Conservation (phyloP, 2,329 filamentous ascomycete species). For the Cryphonectria parasitica region DNA sequence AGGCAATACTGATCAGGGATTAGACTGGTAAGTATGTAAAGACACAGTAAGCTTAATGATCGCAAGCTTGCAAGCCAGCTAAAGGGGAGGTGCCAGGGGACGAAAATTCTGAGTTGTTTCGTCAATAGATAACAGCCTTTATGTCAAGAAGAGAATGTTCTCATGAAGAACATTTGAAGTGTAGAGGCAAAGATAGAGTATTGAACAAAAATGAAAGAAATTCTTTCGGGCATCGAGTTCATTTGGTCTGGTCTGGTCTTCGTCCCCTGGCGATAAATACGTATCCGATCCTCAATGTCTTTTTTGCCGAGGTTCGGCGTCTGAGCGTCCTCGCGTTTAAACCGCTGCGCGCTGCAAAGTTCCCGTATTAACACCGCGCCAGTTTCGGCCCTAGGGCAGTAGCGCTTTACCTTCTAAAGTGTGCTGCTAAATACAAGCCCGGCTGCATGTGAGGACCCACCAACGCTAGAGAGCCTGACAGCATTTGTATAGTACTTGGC, state of each 20-base stretch:
- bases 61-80: not conserved
- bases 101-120: not conserved
- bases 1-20: not conserved
- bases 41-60: not conserved
- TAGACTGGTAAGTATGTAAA: not conserved
- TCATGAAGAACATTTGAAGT: not conserved
- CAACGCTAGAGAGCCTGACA: not conserved
- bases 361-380: not conserved
- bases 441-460: not conserved
- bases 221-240: not conserved
- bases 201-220: not conserved
- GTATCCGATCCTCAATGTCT: conserved; percentile 5
- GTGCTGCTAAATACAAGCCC: not conserved
- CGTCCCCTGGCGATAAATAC: not conserved
- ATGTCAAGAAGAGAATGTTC: not conserved
- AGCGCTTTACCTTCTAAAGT: not conserved
- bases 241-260: not conserved
- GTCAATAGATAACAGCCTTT: no score
- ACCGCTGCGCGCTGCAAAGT: not conserved
- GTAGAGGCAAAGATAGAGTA: not conserved
- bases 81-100: not conserved
- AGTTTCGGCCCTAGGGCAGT: not conserved
- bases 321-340: not conserved
- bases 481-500: not conserved
- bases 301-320: conserved; percentile 26